phyloP scores from a whole-genome alignment of 108 stramenopile genomes.

The Skeletonema menzelii region DNA sequence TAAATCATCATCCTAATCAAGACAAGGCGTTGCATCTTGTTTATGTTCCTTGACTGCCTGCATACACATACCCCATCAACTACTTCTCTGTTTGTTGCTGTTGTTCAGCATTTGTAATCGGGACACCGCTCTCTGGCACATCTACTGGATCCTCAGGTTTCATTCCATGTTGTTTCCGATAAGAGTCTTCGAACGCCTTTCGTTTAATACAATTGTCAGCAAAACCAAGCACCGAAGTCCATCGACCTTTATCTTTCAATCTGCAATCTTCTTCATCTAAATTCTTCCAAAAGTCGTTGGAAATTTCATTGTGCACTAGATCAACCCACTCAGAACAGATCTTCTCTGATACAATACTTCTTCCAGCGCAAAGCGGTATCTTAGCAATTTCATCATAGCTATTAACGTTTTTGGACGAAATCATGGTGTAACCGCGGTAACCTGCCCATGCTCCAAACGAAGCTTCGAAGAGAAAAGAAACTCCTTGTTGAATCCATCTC shows the following conservation, averaged over 20 bases:
- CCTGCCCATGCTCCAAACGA: conserved; percentile 43
- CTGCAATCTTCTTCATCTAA: conserved; percentile 27
- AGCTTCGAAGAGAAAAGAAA: conserved; percentile 34
- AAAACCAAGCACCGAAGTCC: conserved; percentile 46
- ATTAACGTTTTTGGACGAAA: conserved; percentile 27
- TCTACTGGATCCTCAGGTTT: conserved; percentile 6
- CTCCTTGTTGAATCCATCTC: conserved; percentile 34
- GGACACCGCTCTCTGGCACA: conserved; percentile 36
- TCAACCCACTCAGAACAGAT: conserved; percentile 52
- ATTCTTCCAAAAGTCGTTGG: conserved; percentile 49
- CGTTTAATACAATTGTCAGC: conserved; percentile 54
- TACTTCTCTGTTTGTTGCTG: conserved; percentile 6
- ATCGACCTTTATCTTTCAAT: conserved; percentile 40
- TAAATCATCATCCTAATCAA: no score
- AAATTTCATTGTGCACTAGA: conserved; percentile 47
- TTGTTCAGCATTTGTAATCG: conserved; percentile 18
- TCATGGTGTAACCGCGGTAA: conserved; percentile 40
- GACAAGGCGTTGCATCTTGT: not conserved
- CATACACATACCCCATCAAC: not conserved
- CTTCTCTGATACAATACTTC: conserved; percentile 41
- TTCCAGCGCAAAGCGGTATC: conserved; percentile 51
- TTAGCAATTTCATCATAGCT: conserved; percentile 40
- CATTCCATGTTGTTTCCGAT: conserved; percentile 38
- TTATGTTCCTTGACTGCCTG: not conserved
- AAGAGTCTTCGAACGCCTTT: conserved; percentile 39